Percentiles rank a stretch among this genome's conserved stretches.
These are phyloP conservation scores for Naganishia onofrii DNA, from an alignment of 768 basidiomycete species.

Conservation along the genomic window DNA sequence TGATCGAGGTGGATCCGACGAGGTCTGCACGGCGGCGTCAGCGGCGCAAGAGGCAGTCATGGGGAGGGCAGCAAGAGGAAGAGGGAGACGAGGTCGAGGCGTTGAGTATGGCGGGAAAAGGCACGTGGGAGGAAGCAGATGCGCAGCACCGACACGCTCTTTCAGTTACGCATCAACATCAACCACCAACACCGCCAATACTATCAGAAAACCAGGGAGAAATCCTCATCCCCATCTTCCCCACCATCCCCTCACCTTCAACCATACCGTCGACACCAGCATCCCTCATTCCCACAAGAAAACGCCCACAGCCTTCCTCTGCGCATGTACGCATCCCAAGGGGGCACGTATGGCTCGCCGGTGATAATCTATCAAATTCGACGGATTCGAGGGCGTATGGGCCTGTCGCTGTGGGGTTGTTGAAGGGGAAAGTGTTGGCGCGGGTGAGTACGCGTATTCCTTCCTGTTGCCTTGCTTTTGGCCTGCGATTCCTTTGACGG, in stretches of 20 bases:
- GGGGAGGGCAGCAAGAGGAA: slow-evolving; percentile 30
- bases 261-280: too few species aligned
- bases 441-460: slow-evolving; percentile 44
- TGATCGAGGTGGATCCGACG: slow-evolving; percentile 77
- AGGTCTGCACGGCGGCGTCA: background rate
- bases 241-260: background rate
- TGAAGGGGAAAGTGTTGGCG: slow-evolving; percentile 37
- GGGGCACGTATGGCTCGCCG: slow-evolving; percentile 85
- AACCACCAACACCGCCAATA: background rate
- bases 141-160: slow-evolving; percentile 28
- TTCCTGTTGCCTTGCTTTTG: too few species aligned
- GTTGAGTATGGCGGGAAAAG: slow-evolving; percentile 25
- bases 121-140: slow-evolving; percentile 33
- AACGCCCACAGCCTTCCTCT: background rate
- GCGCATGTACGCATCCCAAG: slow-evolving; percentile 73
- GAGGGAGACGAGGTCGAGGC: slow-evolving; percentile 18
- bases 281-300: background rate
- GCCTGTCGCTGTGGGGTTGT: slow-evolving; percentile 65
- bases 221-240: slow-evolving; percentile 24
- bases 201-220: background rate
- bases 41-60: background rate
- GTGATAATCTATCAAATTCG: slow-evolving; percentile 80
- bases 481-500: too few species aligned
- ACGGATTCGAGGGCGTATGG: slow-evolving; percentile 91
- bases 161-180: background rate